Percentiles rank a stretch among this genome's conserved stretches.
Conservation (phyloP, 805 yeast species). For the Wickerhamomyces ciferrii region DNA sequence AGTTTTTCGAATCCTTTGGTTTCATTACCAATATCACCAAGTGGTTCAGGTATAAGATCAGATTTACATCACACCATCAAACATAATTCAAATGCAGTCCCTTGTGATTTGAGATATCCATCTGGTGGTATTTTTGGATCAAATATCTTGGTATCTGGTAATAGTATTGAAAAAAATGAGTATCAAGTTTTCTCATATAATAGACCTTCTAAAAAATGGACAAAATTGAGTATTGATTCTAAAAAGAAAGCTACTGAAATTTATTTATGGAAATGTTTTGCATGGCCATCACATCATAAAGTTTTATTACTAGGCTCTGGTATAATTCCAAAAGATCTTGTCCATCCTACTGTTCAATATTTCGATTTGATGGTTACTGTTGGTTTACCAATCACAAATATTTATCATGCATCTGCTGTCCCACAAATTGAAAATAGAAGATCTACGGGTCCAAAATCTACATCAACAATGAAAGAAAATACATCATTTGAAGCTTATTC, state of each 20-base stretch:
- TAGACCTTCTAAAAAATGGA: conserved; percentile 57
- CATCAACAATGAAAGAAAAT: conserved; percentile 9
- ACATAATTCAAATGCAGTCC: conserved; percentile 28
- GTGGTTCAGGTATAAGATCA: conserved; percentile 26
- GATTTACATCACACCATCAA: conserved; percentile 16
- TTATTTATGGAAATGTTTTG: conserved; percentile 61
- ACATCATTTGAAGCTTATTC: conserved; percentile 60
- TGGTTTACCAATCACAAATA: conserved; percentile 50
- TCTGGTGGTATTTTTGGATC: conserved; percentile 64
- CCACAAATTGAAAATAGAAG: conserved; percentile 17
- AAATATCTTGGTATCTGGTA: conserved; percentile 59
- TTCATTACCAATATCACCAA: conserved; percentile 26
- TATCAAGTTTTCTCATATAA: conserved; percentile 47
- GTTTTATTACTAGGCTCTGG: conserved; percentile 52
- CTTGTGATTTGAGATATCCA: conserved; percentile 47
- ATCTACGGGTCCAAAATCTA: background rate
- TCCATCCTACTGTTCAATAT: conserved; percentile 33
- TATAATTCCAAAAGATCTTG: conserved; percentile 15
- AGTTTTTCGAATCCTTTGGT: conserved; percentile 23
- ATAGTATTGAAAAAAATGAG: conserved; percentile 35
- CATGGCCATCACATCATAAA: conserved; percentile 77
- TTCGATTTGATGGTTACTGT: conserved; percentile 42
- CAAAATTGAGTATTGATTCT: conserved; percentile 48
- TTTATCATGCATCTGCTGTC: conserved; percentile 19
- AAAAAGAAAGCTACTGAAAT: conserved; percentile 39